Evolutionary conservation across 2,329 filamentous ascomycete species (phyloP), one percentile per base, ranked within the genome.

Genomic region (Coniochaeta hoffmannii): DNA sequence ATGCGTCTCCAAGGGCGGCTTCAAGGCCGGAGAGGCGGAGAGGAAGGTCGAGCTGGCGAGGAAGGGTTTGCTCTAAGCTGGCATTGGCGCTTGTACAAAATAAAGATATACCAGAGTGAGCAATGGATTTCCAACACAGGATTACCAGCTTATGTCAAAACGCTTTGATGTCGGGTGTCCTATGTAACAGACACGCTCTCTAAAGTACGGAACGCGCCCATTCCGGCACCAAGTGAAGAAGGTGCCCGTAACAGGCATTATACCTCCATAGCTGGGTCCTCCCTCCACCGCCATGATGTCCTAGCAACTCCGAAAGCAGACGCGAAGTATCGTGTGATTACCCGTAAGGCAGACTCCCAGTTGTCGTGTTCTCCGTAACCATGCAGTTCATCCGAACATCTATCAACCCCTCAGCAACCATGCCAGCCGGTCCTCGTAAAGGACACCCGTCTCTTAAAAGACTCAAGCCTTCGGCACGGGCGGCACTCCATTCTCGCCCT

Each of bases 31-130:
- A 11, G 88, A 91, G 71, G 82, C 88, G 15, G 78, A 80, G 58
- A 79, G 86, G 66, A 93, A 93, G 75, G 78, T 94, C 53, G 88
- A 93, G 69, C 71, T 93, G 64, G 89, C 89, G 3, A 78, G 89
- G 65, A 93, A 92, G 73, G 89, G 89, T 1, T 63, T 92, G 69
- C 69, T 94, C 54, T 92, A 64, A 74, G 52, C 32, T 10, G 28
- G 5, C 2, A n/a, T 31, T 28, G 8, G 41, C 5, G 24, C 19
- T 46, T 46, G 9, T 28, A 46, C 6, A 46, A 15, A 28, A 28
- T 2, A 15, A 24, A 26, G 24, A 46, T n/a, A 46, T 46, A 28
- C 41, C 41, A 15, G n/a, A n/a, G 22, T 8, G 17, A 26, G 22
- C 2, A 14, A n/a, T 26, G 19, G n/a, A n/a, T n/a, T n/a, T n/a